These are phyloP conservation scores for Iris macrosiphon DNA, from an alignment of 106 monocot genomes.

Conservation along the genomic window DNA sequence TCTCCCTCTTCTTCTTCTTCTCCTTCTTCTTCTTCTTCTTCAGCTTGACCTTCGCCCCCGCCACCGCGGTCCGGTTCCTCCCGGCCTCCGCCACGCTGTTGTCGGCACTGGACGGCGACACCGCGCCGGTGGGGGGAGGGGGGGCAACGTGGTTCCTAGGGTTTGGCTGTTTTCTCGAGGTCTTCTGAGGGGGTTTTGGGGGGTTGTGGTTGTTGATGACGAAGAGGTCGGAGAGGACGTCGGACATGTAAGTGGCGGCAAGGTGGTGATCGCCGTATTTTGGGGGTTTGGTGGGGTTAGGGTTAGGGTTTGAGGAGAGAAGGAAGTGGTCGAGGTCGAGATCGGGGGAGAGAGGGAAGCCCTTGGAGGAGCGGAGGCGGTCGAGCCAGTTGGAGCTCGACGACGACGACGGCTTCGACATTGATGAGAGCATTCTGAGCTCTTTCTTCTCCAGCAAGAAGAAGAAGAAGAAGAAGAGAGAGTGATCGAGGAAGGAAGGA, in stretches of 20 bases:
- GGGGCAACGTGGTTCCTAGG: conserved; percentile 20
- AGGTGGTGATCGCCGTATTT: not conserved
- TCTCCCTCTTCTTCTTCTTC: conserved; percentile 16
- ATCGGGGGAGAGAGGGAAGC: conserved; percentile 24
- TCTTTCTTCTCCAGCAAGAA: not conserved
- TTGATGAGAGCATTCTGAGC: too few species aligned
- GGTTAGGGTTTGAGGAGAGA: conserved; percentile 16
- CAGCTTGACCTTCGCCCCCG: conserved; percentile 3
- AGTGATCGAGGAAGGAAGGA: too few species aligned
- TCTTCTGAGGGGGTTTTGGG: not conserved
- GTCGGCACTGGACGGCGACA: conserved; percentile 25
- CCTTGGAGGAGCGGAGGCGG: conserved; percentile 35
- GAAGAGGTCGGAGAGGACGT: conserved; percentile 46
- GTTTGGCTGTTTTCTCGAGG: conserved; percentile 34
- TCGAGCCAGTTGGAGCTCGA: conserved; percentile 42
- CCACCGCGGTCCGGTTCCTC: conserved; percentile 12
- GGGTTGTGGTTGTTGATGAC: conserved; percentile 21
- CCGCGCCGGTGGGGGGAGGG: conserved; percentile 10
- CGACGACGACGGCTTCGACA: conserved; percentile 5
- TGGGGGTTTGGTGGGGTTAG: conserved; percentile 6
- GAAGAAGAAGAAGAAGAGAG: too few species aligned
- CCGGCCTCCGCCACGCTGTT: conserved; percentile 19
- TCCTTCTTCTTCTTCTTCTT: conserved; percentile 16
- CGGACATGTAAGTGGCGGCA: conserved; percentile 7
- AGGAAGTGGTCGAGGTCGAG: conserved; percentile 29